phyloP scores from a whole-genome alignment of 139 green algal species.

The Zygnema circumcarinatum region DNA sequence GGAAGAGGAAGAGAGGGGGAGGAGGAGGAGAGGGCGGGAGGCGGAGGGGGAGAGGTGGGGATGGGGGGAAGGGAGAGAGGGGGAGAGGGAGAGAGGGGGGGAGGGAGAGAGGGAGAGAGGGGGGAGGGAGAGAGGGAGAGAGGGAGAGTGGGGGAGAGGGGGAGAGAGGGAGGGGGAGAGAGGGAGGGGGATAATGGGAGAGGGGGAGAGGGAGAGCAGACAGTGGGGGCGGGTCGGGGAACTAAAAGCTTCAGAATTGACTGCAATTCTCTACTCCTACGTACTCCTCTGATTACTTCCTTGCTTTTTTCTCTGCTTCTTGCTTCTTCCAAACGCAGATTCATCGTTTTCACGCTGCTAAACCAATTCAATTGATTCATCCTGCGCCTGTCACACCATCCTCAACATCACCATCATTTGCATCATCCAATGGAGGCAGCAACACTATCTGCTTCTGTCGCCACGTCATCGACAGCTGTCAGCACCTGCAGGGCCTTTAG shows the following conservation, averaged over 20 bases:
- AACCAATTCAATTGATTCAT: too few relatives aligned
- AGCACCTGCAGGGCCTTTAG: too few relatives aligned
- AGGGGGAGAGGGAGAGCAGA: neutral
- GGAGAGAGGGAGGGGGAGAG: neutral
- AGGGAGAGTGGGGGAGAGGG: slow-evolving; percentile 18
- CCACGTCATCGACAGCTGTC: too few relatives aligned
- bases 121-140: slow-evolving; percentile 39
- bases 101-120: too few relatives aligned
- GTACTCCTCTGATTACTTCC: neutral
- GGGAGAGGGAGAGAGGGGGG: neutral
- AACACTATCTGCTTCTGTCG: too few relatives aligned
- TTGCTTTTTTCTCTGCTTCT: neutral
- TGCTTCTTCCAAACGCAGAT: neutral
- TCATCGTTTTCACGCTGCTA: too few relatives aligned
- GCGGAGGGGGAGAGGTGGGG: too few relatives aligned
- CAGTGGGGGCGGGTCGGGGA: neutral
- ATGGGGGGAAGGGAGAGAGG: neutral
- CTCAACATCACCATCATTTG: too few relatives aligned
- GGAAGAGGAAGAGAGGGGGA: too few relatives aligned
- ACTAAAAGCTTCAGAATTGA: neutral
- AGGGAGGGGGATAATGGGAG: neutral
- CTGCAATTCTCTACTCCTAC: neutral
- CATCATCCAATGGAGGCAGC: too few relatives aligned
- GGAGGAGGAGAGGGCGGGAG: too few relatives aligned
- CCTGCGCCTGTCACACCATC: too few relatives aligned